Conservation (phyloP, 1,284 basidiomycete species). For the Retiboletus flavoniger region DNA sequence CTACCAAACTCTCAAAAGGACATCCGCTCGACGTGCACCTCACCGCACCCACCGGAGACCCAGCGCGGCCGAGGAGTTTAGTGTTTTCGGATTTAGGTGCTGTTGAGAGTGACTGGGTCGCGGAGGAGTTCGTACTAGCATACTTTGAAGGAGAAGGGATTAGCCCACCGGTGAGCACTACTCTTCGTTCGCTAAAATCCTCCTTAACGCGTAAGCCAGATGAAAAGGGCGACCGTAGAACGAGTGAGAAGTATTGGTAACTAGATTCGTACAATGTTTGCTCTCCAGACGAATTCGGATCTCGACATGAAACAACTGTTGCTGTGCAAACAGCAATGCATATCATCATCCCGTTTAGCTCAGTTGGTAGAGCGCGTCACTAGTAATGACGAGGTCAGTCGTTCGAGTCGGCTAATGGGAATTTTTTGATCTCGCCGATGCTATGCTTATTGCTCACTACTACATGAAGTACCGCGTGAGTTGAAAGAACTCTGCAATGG, state of each 20-base stretch:
- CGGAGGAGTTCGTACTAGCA: conserved; percentile 66
- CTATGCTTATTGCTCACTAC: too few species aligned
- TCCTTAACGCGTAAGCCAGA: conserved; percentile 30
- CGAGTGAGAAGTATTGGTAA: conserved; percentile 20
- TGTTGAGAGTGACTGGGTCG: conserved; percentile 71
- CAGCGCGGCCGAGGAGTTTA: conserved; percentile 50
- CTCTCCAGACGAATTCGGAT: not conserved
- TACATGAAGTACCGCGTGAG: too few species aligned
- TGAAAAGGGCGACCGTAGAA: conserved; percentile 41
- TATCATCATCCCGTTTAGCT: conserved; percentile 44
- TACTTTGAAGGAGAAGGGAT: conserved; percentile 71
- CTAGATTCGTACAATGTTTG: conserved; percentile 14
- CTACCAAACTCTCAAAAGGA: conserved; percentile 62
- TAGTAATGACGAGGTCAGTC: conserved; percentile 57
- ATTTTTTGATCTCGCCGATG: conserved; percentile 17
- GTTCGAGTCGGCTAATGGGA: conserved; percentile 53
- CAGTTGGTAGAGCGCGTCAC: conserved; percentile 63
- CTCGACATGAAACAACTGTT: not conserved
- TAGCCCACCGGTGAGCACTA: conserved; percentile 63
- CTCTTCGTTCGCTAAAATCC: not conserved
- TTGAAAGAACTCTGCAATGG: too few species aligned
- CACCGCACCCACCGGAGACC: conserved; percentile 46
- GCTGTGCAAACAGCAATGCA: not conserved
- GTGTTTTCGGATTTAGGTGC: conserved; percentile 72
- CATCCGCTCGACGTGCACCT: conserved; percentile 68